Evolutionary conservation across 75 land plant genomes (phyloP).

Genomic region (Picea glauca): DNA sequence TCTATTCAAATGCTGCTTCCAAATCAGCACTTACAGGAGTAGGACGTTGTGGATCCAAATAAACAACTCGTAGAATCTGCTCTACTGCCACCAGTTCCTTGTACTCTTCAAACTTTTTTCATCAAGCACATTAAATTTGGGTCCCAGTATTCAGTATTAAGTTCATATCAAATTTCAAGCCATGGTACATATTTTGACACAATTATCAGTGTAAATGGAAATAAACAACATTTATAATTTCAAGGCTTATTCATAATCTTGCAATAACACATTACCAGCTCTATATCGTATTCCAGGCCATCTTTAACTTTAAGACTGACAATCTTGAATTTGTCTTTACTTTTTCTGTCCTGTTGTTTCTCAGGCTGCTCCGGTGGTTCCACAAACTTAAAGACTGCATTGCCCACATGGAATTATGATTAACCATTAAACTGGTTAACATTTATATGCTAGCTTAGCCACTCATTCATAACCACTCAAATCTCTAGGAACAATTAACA

Average conservation of each 20-base stretch:
- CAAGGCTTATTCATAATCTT: not conserved
- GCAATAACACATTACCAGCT: conserved; percentile 27
- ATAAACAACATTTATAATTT: not conserved
- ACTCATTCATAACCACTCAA: not conserved
- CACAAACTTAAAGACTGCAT: conserved; percentile 48
- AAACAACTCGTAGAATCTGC: conserved; percentile 76
- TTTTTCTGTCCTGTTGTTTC: conserved; percentile 33
- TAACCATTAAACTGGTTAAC: not conserved
- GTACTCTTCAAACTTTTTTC: conserved; percentile 84
- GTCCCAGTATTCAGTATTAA: not conserved
- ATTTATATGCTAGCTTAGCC: no score
- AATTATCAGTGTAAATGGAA: not conserved
- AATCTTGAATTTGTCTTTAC: conserved; percentile 50
- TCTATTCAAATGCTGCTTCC: not conserved
- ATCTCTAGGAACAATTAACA: not conserved
- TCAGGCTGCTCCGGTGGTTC: conserved; percentile 41
- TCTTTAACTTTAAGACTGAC: conserved; percentile 44
- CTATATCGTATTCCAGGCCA: conserved; percentile 40
- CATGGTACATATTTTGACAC: not conserved
- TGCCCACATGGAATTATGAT: not conserved
- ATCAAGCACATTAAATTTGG: not conserved
- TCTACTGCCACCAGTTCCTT: conserved; percentile 77
- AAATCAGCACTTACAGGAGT: conserved; percentile 56
- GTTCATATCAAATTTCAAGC: conserved; percentile 5
- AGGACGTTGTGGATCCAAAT: conserved; percentile 70